phyloP scores from a whole-genome alignment of 805 yeast genomes.

The Saturnispora serradocipensis region DNA sequence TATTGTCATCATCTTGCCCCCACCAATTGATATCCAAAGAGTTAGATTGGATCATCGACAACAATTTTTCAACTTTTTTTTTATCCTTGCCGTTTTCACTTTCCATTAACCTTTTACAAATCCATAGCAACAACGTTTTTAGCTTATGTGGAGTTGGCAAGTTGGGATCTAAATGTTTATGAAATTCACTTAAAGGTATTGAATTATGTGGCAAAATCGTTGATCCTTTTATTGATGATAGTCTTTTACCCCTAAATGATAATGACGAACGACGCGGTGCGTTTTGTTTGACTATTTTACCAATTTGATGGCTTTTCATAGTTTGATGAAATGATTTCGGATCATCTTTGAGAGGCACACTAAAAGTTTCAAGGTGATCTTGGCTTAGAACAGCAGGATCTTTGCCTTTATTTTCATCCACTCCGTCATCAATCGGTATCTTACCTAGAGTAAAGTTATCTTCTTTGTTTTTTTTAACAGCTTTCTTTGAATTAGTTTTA shows the following conservation, averaged over 20 bases:
- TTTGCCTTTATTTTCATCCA: neutral
- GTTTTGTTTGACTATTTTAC: neutral
- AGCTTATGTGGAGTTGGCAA: constrained; percentile 66
- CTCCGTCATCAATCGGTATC: neutral
- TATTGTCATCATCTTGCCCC: constrained; percentile 28
- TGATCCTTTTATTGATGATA: constrained; percentile 65
- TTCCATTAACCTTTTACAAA: constrained; percentile 40
- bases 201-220: constrained; percentile 58
- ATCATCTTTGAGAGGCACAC: constrained; percentile 9
- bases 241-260: constrained; percentile 56
- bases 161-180: constrained; percentile 50
- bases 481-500: neutral
- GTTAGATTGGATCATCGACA: neutral
- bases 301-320: neutral
- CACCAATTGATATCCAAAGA: constrained; percentile 55
- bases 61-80: constrained; percentile 9
- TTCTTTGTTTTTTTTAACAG: neutral
- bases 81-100: constrained; percentile 16
- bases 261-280: constrained; percentile 38
- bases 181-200: constrained; percentile 44
- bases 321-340: constrained; percentile 1
- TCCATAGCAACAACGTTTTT: constrained; percentile 64
- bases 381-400: neutral
- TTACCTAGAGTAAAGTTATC: neutral
- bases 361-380: constrained; percentile 9